Percentiles rank a stretch among this genome's conserved stretches.
Conservation (phyloP, 192 early-diverging fungal genomes). For the Coemansia sp. region DNA sequence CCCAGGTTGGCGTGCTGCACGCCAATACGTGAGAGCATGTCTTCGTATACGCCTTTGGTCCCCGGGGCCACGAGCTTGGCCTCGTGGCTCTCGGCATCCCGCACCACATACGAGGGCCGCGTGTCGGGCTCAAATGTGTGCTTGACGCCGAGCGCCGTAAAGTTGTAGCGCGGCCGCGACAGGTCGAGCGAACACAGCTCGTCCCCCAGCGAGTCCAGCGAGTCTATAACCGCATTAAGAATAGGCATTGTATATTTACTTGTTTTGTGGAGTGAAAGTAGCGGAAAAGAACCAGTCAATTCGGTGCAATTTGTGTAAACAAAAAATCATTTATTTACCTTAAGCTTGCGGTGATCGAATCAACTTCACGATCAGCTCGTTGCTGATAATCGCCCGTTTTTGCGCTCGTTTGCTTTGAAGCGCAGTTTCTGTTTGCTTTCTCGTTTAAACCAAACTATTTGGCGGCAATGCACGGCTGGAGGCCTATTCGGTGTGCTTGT, state of each 20-base stretch:
- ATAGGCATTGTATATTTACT: slow-evolving; percentile 45
- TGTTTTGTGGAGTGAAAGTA: too few species aligned
- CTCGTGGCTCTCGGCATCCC: slow-evolving; percentile 45
- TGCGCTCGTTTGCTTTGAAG: too few species aligned
- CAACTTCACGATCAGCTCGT: too few species aligned
- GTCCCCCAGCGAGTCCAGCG: slow-evolving; percentile 38
- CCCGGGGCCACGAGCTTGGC: slow-evolving; percentile 50
- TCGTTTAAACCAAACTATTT: too few species aligned
- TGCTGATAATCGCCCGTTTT: too few species aligned
- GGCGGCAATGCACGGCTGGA: not conserved
- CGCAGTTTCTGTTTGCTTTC: too few species aligned
- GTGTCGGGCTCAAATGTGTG: slow-evolving; percentile 44
- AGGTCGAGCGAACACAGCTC: slow-evolving; percentile 44
- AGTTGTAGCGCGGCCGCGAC: slow-evolving; percentile 41
- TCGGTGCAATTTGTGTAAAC: too few species aligned
- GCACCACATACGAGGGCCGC: slow-evolving; percentile 36
- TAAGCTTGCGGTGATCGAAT: not conserved
- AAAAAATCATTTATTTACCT: too few species aligned
- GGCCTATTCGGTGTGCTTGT: not conserved
- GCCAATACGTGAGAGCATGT: slow-evolving; percentile 50
- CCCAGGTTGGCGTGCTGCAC: slow-evolving; percentile 48
- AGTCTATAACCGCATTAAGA: slow-evolving; percentile 27
- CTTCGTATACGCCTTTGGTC: slow-evolving; percentile 53
- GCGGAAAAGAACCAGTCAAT: too few species aligned
- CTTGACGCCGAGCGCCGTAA: slow-evolving; percentile 29